Conservation (phyloP, 2,329 filamentous ascomycete species). For the Beauveria rudraprayagi region DNA sequence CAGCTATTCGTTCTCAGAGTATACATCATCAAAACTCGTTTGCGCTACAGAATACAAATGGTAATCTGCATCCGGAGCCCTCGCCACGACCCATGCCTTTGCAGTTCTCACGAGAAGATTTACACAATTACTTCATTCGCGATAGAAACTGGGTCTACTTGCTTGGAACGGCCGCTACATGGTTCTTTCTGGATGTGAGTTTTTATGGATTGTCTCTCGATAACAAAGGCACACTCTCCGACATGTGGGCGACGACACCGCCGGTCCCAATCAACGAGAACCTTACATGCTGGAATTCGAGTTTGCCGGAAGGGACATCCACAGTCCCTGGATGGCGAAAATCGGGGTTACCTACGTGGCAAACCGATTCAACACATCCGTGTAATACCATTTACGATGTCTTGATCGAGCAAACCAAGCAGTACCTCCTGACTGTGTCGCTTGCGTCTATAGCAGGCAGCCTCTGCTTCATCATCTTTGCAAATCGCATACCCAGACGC, state of each 20-base stretch:
- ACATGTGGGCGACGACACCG: slow-evolving; percentile 33
- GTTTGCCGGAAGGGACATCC: slow-evolving; percentile 33
- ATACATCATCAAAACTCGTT: slow-evolving; percentile 15
- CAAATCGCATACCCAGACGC: slow-evolving; percentile 39
- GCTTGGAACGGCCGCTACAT: slow-evolving; percentile 39
- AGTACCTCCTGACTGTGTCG: slow-evolving; percentile 44
- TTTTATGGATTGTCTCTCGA: slow-evolving; percentile 49
- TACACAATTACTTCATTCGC: slow-evolving; percentile 42
- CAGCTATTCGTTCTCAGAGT: not conserved
- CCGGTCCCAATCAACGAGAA: slow-evolving; percentile 26
- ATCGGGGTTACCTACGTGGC: slow-evolving; percentile 38
- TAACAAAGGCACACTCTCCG: slow-evolving; percentile 33
- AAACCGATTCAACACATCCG: slow-evolving; percentile 39
- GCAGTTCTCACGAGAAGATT: slow-evolving; percentile 40
- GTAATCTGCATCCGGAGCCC: slow-evolving; percentile 23
- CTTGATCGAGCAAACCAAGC: slow-evolving; percentile 43
- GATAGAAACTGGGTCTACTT: slow-evolving; percentile 40
- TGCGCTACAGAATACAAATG: slow-evolving; percentile 22
- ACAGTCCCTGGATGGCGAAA: slow-evolving; percentile 34
- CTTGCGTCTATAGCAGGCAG: slow-evolving; percentile 43
- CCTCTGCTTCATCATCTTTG: slow-evolving; percentile 38
- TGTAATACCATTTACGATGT: slow-evolving; percentile 46
- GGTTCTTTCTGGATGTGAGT: slow-evolving; percentile 49
- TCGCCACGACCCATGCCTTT: slow-evolving; percentile 33
- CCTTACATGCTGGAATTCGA: slow-evolving; percentile 41